Base-by-base conservation (phyloP, 176 grass and related monocot species). In the Avena sativa region DNA sequence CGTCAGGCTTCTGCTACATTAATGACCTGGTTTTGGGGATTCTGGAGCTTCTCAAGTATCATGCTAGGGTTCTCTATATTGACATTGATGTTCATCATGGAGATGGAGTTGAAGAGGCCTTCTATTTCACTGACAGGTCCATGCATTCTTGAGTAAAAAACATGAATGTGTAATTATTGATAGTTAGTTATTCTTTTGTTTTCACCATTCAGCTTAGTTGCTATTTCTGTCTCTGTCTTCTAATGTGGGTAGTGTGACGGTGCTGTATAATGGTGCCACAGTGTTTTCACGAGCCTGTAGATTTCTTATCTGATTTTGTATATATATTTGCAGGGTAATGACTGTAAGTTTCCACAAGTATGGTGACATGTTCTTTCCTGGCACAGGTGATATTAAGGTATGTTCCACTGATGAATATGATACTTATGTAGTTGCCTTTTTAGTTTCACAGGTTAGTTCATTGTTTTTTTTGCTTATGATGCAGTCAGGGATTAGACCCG, bases 41-140 rank as follows among this genome's bases (percentile, higher is more conserved):
- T 81, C 80, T 98, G 53, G 96, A 98, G 81, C 96, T 98, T 92
- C 94, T 98, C 53, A 98, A 95, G 52, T 91, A 93, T 74, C 92
- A 98, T 94, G 96, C 96, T 26, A 95, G 96, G 62, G 92, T 98
- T 84, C 92, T 98, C 12, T 98, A 98, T 89, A 94, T 98, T 73
- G 96, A 98, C 80, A 98, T 98, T 82, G 96, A 98, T 94, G 93
- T 98, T 62, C 96, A 98, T 91, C 96, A 98, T 89, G 96, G 96
- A 59, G 93, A 98, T 92, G 96, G 96, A 64, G 96, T 98, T 50
- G 93, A 98, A 91, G 96, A 98, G 87, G 93, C 96, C 34, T 98
- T 98, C 89, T 98, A 95, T 94, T 98, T 95, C 83, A 96, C 93
- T 71, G 96, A 98, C 90, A 98, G 96, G 96, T 97, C 87, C 12